These are phyloP conservation scores for Stereocaulon alpinum DNA, from an alignment of 495 filamentous ascomycete species.

Conservation along the genomic window DNA sequence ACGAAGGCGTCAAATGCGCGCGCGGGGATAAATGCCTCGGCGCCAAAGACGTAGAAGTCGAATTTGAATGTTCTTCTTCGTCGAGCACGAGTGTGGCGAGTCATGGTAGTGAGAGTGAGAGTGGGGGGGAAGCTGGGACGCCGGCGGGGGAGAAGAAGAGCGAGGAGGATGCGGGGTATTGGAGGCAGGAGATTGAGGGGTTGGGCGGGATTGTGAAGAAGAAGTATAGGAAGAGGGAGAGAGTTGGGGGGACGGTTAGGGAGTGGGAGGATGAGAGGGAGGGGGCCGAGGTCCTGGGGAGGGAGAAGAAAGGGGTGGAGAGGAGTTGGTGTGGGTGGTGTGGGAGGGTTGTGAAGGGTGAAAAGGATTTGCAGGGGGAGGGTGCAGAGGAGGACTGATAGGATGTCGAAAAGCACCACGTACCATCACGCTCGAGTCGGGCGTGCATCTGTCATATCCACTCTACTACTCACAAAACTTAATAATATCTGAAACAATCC, in stretches of 20 bases:
- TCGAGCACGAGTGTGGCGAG: slow-evolving; percentile 29
- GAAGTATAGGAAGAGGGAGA: slow-evolving; percentile 50
- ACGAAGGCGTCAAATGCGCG: slow-evolving; percentile 77
- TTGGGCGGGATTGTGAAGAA: slow-evolving; percentile 77
- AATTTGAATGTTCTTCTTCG: slow-evolving; percentile 61
- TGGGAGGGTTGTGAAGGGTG: slow-evolving; percentile 17
- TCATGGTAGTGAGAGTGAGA: slow-evolving; percentile 11
- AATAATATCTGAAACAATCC: no score
- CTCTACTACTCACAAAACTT: no score
- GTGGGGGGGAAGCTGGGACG: slow-evolving; percentile 13
- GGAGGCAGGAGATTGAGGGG: slow-evolving; percentile 75
- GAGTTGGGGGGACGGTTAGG: slow-evolving; percentile 69
- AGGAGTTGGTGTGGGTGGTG: slow-evolving; percentile 38
- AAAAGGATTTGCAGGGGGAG: slow-evolving; percentile 9
- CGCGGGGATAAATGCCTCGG: slow-evolving; percentile 59
- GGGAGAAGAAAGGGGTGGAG: slow-evolving; percentile 40
- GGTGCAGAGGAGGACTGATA: neutral
- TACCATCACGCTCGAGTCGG: no score
- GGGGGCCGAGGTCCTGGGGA: slow-evolving; percentile 50
- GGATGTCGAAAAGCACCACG: no score
- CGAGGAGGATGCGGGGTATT: slow-evolving; percentile 54
- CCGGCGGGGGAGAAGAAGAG: slow-evolving; percentile 7
- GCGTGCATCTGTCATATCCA: no score
- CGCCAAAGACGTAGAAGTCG: slow-evolving; percentile 62
- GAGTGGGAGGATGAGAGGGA: slow-evolving; percentile 73